These are phyloP conservation scores for Heliocybe sulcata DNA, from an alignment of 1,284 basidiomycete genomes.

Conservation along the genomic window DNA sequence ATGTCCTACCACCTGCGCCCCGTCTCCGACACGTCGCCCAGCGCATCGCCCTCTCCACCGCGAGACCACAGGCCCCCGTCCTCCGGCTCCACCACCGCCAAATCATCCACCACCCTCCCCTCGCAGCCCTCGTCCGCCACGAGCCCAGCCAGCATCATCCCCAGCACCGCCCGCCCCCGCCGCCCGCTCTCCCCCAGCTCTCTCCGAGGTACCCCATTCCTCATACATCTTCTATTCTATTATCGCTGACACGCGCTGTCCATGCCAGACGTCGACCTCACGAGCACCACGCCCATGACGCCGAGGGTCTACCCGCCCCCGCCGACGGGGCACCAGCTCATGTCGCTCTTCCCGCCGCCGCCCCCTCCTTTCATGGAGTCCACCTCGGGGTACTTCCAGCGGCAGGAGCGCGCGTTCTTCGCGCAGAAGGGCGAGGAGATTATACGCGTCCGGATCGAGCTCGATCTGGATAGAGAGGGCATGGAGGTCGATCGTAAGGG, in stretches of 20 bases:
- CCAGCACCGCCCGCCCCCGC: conserved; percentile 5
- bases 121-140: background rate
- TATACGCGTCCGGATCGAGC: conserved; percentile 59
- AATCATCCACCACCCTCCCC: background rate
- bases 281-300: background rate
- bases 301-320: conserved; percentile 47
- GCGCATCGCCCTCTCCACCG: background rate
- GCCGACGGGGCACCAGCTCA: conserved; percentile 71
- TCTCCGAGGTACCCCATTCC: background rate
- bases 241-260: background rate
- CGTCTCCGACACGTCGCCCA: background rate
- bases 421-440: conserved; percentile 69
- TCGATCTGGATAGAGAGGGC: conserved; percentile 30
- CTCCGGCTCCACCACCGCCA: background rate
- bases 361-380: conserved; percentile 49
- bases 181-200: conserved; percentile 35
- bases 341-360: conserved; percentile 69
- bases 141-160: too few species aligned
- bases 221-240: background rate
- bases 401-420: conserved; percentile 70
- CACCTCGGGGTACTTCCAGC: conserved; percentile 62
- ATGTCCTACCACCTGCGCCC: background rate
- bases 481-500: background rate
- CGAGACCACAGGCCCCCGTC: background rate
- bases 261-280: background rate